Base-by-base conservation (phyloP, 352 stramenopile species). In the Phytophthora brassicae region DNA sequence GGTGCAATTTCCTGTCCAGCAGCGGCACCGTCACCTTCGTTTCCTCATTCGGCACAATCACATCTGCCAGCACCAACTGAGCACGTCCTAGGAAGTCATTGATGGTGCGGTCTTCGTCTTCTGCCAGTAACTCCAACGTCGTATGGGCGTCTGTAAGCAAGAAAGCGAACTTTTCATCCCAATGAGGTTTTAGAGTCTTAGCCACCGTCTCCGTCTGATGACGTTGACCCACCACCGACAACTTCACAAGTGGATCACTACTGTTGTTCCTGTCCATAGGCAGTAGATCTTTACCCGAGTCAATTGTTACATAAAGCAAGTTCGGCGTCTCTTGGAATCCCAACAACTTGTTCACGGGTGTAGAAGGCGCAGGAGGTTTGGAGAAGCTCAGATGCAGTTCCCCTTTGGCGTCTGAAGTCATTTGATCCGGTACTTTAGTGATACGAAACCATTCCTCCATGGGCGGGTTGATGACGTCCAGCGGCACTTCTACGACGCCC, bases 221-320 rank as follows among this genome's bases (percentile, higher is more conserved):
- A 59, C 81, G 73, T 66, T 94, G 90, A 16, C 88, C 84, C 20
- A 69, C 83, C 73, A 81, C 72, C 66, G 70, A 79, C 28, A 95
- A 64, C 53, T 92, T 92, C 28, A 96, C 87, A 24, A 96, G 76
- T 43, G 92, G 92, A 60, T 98, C 92, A 62, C 82, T 94, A 44
- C 64, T 80, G 20, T 88, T 77, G 56, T 89, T 75, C 48, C 64
- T 59, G 68, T 95, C 86, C 81, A 96, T 94, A 9, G 84, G 68
- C 45, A 96, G 72, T 23, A 97, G 68, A 29, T 90, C 84, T 41
- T 77, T 79, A 31, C 77, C 83, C n/a, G 79, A 86, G 31, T 89
- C 77, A 53, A 92, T 79, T 6, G 80, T 89, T 22, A 90, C 80
- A 38, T 81, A 86, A 3, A 92, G 66, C 48, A 90, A 44, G 26